These are phyloP conservation scores for Chaetomium olivaceum DNA, from an alignment of 2,329 filamentous ascomycete genomes.

Conservation along the genomic window DNA sequence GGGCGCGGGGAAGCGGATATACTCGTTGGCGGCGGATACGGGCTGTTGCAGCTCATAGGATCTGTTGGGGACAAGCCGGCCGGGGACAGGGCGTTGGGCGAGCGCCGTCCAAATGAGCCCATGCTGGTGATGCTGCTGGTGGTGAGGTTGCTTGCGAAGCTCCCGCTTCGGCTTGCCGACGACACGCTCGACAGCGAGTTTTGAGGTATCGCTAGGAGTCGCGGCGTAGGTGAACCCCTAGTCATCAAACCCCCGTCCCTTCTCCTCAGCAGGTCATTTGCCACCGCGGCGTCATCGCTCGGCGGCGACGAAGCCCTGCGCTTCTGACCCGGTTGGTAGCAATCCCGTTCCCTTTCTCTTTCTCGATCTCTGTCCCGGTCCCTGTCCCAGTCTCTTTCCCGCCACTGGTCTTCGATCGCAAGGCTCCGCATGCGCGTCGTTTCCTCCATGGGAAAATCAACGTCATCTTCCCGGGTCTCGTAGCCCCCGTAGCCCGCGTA, in stretches of 20 bases:
- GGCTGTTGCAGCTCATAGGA: constrained; percentile 46
- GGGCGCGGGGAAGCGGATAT: constrained; percentile 52
- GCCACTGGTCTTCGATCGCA: constrained; percentile 47
- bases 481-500: constrained; percentile 49
- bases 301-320: constrained; percentile 58
- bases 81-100: constrained; percentile 48
- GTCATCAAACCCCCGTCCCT: constrained; percentile 45
- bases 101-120: constrained; percentile 48
- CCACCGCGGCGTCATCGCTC: constrained; percentile 47
- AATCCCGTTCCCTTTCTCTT: constrained; percentile 26
- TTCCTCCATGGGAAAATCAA: constrained; percentile 49
- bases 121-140: constrained; percentile 47
- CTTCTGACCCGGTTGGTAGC: constrained; percentile 53
- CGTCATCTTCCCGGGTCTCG: constrained; percentile 54
- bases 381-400: constrained; percentile 35
- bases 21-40: constrained; percentile 51
- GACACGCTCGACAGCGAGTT: constrained; percentile 49
- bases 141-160: constrained; percentile 50
- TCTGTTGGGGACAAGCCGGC: constrained; percentile 53
- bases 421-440: constrained; percentile 43
- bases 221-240: constrained; percentile 55
- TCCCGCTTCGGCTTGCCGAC: constrained; percentile 48
- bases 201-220: constrained; percentile 50
- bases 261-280: constrained; percentile 49
- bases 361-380: constrained; percentile 30